Evolutionary conservation across 1,284 basidiomycete species (phyloP), one percentile per base, ranked within the genome.

Genomic region (Malassezia obtusa): DNA sequence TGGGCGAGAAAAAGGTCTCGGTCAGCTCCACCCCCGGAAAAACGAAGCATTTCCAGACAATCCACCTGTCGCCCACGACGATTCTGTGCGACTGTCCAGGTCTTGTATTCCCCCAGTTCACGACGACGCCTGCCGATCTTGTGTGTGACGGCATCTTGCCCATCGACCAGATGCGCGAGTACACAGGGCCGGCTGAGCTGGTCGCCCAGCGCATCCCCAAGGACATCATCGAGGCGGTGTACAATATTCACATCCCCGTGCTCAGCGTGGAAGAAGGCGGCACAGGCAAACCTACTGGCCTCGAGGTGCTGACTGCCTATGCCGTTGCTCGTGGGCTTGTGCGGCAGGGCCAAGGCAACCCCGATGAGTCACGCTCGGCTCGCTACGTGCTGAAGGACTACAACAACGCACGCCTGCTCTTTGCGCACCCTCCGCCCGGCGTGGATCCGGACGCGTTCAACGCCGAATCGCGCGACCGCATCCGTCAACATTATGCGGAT

Each of bases 31-130:
- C 71, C 6, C 71, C 71, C 2, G 71, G 94, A 62, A 96, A 98
- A 76, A 99, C 94, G 26, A 99, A 99, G 74, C 94, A 98, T 76
- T 96, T 98, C 78, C 94, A 99, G 77, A 99, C 94, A 0, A 90
- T 96, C 60, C 82, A 90, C 61, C 80, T 98, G 24, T 90, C 90
- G 0, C 82, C 87, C 25, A 79, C 82, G 3, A 86, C 96, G 45
- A 80, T 87, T 12, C 81, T 99, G n/a, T 98, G 92, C 68, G 94
- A 99, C 78, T 99, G 94, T 77, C 94, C 94, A 12, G 94, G 94
- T 77, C 79, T 98, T 25, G 94, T 98, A 15, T 98, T 98, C 75
- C 94, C 94, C 6, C 94, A 98, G 68, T 98, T 98, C 30, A 68
- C 71, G 17, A 70, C 69, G 10, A 68, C 65, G 6, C 55, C 88